Conservation (phyloP, 2,329 filamentous ascomycete species). For the Zymoseptoria passerinii region DNA sequence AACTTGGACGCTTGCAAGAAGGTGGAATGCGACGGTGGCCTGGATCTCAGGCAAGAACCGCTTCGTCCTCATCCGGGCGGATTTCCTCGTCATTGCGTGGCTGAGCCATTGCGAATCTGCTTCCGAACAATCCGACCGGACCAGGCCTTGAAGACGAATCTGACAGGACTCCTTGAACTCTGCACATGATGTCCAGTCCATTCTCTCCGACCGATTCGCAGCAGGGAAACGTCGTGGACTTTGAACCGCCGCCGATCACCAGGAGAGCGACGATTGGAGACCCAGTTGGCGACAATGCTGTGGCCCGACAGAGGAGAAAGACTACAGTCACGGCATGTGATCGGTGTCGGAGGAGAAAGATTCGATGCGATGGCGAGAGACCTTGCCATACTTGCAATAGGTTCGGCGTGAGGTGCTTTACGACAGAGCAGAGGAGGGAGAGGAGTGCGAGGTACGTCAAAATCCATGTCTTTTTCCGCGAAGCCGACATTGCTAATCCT, state of each 20-base stretch:
- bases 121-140: not conserved
- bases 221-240: not conserved
- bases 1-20: not conserved
- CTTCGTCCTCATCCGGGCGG: not conserved
- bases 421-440: constrained; percentile 9
- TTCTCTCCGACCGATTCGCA: not conserved
- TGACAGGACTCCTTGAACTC: too few species aligned
- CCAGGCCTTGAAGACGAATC: not conserved
- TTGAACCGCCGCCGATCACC: constrained; percentile 2
- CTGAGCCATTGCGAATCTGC: not conserved
- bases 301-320: constrained; percentile 9
- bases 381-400: constrained; percentile 13
- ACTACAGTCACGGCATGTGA: constrained; percentile 8
- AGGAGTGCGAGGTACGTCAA: constrained; percentile 8
- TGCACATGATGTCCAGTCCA: not conserved
- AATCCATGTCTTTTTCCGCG: not conserved
- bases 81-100: not conserved
- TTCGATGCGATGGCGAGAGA: constrained; percentile 10
- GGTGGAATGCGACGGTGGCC: not conserved
- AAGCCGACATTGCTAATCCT: not conserved
- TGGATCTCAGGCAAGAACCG: not conserved
- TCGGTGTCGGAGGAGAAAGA: constrained; percentile 10
- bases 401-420: constrained; percentile 11
- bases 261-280: constrained; percentile 14
- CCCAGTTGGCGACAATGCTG: constrained; percentile 9